These are phyloP conservation scores for Cyberlindnera nakhonratchasimensis DNA, from an alignment of 805 yeast species.

Conservation along the genomic window DNA sequence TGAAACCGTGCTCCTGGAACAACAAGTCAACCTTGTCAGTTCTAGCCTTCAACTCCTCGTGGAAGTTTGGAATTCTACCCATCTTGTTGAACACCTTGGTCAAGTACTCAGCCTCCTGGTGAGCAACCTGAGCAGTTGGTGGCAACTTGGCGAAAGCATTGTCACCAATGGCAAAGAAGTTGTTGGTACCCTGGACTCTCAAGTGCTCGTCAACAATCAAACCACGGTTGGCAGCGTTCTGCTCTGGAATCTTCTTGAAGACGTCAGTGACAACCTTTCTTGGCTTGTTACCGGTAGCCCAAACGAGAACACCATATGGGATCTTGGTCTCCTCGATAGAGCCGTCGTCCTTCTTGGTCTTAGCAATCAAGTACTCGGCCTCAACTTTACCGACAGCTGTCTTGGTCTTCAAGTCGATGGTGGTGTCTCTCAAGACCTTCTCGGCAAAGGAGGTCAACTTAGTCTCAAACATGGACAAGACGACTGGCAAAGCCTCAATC, in stretches of 20 bases:
- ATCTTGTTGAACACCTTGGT: constrained; percentile 66
- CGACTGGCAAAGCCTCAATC: constrained; percentile 89
- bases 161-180: constrained; percentile 89
- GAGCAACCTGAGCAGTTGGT: constrained; percentile 97
- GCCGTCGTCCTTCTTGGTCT: constrained; percentile 71
- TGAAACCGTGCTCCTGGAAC: constrained; percentile 45
- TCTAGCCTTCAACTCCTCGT: constrained; percentile 32
- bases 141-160: constrained; percentile 86
- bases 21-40: constrained; percentile 38
- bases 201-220: constrained; percentile 74
- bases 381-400: constrained; percentile 90
- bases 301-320: constrained; percentile 89
- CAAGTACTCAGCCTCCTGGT: constrained; percentile 85
- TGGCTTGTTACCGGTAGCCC: constrained; percentile 97
- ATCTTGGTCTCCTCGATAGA: constrained; percentile 50
- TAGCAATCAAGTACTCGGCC: constrained; percentile 65
- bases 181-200: constrained; percentile 76
- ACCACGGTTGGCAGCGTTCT: constrained; percentile 82
- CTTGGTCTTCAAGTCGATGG: constrained; percentile 74
- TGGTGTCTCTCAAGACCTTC: constrained; percentile 40
- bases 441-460: constrained; percentile 43
- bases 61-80: constrained; percentile 37
- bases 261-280: constrained; percentile 69
- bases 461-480: constrained; percentile 52
- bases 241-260: constrained; percentile 69